Conservation (phyloP, 495 filamentous ascomycete species). For the Tuber calosporum region DNA sequence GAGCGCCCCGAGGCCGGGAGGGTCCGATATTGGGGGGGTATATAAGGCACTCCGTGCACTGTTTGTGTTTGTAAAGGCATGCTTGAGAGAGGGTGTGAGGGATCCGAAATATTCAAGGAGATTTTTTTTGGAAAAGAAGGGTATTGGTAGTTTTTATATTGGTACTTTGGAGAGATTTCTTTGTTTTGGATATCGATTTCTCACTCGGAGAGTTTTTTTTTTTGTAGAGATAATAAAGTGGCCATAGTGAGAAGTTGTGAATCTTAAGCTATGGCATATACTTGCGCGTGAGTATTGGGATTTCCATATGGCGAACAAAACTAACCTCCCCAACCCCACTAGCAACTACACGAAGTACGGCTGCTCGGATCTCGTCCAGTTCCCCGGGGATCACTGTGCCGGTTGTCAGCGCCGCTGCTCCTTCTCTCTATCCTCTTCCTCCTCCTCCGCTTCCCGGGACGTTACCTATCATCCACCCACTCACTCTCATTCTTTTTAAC, state of each 20-base stretch:
- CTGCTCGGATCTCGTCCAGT: background rate
- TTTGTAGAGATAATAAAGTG: background rate
- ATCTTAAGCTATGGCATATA: background rate
- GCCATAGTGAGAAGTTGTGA: background rate
- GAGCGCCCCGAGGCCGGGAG: background rate
- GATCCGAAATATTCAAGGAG: background rate
- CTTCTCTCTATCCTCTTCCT: background rate
- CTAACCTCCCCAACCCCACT: background rate
- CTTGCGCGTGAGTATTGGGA: background rate
- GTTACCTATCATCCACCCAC: background rate
- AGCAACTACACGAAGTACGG: conserved; percentile 5
- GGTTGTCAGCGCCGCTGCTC: background rate
- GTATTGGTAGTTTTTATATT: background rate
- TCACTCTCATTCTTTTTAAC: background rate
- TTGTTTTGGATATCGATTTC: background rate
- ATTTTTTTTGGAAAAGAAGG: background rate
- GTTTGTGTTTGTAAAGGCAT: background rate
- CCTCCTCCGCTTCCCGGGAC: background rate
- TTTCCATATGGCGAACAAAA: background rate
- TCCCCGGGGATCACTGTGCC: conserved; percentile 2
- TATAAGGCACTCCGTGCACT: background rate
- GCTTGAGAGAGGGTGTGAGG: background rate
- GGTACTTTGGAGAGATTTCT: background rate
- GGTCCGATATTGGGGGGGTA: background rate
- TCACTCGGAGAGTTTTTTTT: background rate